Conservation (phyloP, 169 alveolate genomes). For the Eimeria necatrix region DNA sequence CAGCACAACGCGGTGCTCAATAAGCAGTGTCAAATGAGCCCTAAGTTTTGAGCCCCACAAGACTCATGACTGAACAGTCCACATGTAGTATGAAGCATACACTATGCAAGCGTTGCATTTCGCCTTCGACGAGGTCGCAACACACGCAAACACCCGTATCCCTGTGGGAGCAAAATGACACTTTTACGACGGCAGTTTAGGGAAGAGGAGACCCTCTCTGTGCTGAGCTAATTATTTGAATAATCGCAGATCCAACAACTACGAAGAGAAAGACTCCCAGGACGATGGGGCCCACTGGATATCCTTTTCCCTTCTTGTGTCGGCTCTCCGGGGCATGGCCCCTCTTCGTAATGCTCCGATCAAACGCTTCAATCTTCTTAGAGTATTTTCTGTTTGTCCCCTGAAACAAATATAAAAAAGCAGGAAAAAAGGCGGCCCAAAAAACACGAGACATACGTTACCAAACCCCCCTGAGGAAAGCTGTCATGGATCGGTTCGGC, state of each 20-base stretch:
- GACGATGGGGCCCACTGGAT: slow-evolving; percentile 90
- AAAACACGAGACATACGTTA: no score
- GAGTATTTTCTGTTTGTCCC: slow-evolving; percentile 80
- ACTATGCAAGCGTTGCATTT: no score
- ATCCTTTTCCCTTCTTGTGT: slow-evolving; percentile 79
- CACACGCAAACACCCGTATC: no score
- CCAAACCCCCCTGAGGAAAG: no score
- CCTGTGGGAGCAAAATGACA: no score
- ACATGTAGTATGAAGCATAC: no score
- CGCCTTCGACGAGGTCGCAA: no score
- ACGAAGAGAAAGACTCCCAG: slow-evolving; percentile 90
- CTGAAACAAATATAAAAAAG: slow-evolving; percentile 23
- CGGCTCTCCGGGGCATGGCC: slow-evolving; percentile 82
- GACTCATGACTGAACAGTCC: no score
- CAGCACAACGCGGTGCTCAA: no score
- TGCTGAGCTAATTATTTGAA: slow-evolving; percentile 89
- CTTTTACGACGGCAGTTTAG: not conserved
- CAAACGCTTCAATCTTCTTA: slow-evolving; percentile 84
- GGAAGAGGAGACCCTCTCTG: slow-evolving; percentile 75
- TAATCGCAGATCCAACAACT: slow-evolving; percentile 91
- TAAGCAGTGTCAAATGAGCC: no score
- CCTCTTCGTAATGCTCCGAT: slow-evolving; percentile 86
- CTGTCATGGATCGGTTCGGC: no score
- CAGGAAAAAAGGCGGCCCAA: not conserved
- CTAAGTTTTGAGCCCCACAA: no score